These are phyloP conservation scores for Asterophora parasitica DNA, from an alignment of 768 basidiomycete genomes.

Conservation along the genomic window DNA sequence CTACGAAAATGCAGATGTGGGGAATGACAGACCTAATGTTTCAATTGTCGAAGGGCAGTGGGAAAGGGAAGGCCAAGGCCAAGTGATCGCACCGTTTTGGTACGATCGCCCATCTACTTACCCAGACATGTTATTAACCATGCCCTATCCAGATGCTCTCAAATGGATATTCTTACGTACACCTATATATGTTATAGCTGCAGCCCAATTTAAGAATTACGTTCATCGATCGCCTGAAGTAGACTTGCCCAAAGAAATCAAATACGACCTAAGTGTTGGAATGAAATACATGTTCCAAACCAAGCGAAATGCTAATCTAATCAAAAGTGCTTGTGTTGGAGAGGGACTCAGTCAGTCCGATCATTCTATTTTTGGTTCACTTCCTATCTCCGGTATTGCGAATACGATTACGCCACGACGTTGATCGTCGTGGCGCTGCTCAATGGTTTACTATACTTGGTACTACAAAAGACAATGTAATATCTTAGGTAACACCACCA, in stretches of 20 bases:
- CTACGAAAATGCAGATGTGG: conserved; percentile 19
- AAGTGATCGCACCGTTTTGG: neutral
- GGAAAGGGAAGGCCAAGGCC: neutral
- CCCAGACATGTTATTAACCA: conserved; percentile 13
- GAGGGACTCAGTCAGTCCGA: no score
- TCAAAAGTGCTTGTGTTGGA: no score
- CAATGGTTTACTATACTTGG: no score
- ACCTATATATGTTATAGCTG: conserved; percentile 8
- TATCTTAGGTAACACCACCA: conserved; percentile 8
- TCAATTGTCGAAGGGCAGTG: conserved; percentile 17
- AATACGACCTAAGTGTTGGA: conserved; percentile 13
- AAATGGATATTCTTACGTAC: conserved; percentile 12
- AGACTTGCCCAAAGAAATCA: conserved; percentile 10
- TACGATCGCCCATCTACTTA: conserved; percentile 8
- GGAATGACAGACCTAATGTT: conserved; percentile 32
- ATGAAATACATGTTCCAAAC: conserved; percentile 18
- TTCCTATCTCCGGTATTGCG: no score
- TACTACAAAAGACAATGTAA: conserved; percentile 14
- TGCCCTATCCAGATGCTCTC: conserved; percentile 10
- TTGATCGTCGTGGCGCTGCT: no score
- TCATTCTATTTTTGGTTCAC: no score
- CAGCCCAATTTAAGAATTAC: neutral
- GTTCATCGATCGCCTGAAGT: conserved; percentile 14
- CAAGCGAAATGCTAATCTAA: conserved; percentile 2
- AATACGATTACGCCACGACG: no score